Conservation (phyloP, 352 stramenopile species). For the Phytophthora ramorum region DNA sequence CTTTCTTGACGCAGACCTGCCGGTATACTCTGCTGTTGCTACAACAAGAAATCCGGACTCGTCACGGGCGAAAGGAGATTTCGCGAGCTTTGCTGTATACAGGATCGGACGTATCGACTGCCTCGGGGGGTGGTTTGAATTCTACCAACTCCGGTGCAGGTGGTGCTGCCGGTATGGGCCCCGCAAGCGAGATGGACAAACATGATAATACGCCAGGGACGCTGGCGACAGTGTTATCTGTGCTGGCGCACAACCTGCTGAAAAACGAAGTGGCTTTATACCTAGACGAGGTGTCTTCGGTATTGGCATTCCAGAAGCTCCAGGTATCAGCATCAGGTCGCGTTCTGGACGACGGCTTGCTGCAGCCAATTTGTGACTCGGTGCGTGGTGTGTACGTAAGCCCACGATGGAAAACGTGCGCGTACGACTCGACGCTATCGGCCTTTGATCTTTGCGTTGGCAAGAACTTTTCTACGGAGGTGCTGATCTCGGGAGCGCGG, state of each 20-base stretch:
- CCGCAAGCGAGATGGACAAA: constrained; percentile 50
- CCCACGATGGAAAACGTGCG: constrained; percentile 83
- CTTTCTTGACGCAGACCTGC: constrained; percentile 72
- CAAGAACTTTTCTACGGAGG: constrained; percentile 86
- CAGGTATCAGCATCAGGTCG: constrained; percentile 63
- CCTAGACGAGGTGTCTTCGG: constrained; percentile 71
- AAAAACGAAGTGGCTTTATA: constrained; percentile 79
- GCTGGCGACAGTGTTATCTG: constrained; percentile 62
- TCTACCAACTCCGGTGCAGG: constrained; percentile 9
- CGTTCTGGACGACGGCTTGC: constrained; percentile 78
- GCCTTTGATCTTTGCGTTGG: constrained; percentile 85
- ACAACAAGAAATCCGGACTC: constrained; percentile 83
- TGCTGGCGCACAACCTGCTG: constrained; percentile 81
- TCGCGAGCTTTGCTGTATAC: constrained; percentile 66
- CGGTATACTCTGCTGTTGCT: constrained; percentile 75
- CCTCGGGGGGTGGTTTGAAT: constrained; percentile 19
- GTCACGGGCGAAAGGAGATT: constrained; percentile 78
- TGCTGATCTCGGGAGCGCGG: constrained; percentile 78
- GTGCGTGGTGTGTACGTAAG: constrained; percentile 80
- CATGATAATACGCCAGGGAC: constrained; percentile 49
- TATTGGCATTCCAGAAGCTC: constrained; percentile 67
- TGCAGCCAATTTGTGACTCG: constrained; percentile 86
- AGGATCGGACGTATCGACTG: constrained; percentile 30
- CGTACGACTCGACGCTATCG: constrained; percentile 77
- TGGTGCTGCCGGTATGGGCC: constrained; percentile 26